Base-by-base conservation (phyloP, 306 rosid genomes). In the Astragalus membranaceus region DNA sequence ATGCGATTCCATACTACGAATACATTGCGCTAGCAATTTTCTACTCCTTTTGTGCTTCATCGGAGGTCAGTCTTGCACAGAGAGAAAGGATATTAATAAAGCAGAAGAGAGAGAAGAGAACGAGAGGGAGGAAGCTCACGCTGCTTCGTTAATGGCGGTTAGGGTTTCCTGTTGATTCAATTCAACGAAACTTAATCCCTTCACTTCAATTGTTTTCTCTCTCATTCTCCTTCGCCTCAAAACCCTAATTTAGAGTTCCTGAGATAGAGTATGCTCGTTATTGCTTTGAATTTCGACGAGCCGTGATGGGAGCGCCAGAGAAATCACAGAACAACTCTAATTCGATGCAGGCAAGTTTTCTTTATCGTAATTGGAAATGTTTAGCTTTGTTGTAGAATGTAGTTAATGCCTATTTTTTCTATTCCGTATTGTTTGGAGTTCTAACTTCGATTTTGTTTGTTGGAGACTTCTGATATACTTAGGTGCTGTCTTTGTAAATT, bases 291-390 rank as follows among this genome's bases (percentile, higher is more conserved):
- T 70, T 75, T 75, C 26, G 67, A 72, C 78, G 75, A 78, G 75
- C 72, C 71, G 75, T 15, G 50, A 93, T 90, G 98, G 96, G 96
- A 58, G 97, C 96, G 58, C 94, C 92, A 35, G 98, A 93, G 76
- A 93, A 87, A 79, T 76, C 98, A 11, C 94, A 75, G 74, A 67
- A 73, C 51, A 90, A 79, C 83, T 33, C 90, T 58, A 90, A 80
- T 85, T 90, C 98, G 85, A 87, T 93, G 97, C 97, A 93, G 96
- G 98, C 75, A 61, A 82, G 85, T 85, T 8, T 44, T 32, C 65
- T 42, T 10, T 74, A n/a, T 67, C 70, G 61, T 32, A 26, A 73
- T 83, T 62, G 37, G 58, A 81, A 52, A 61, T 80, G 68, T 61
- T 48, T 9, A n/a, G 60, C 62, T 63, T 77, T 79, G 82, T 70